These are phyloP conservation scores for Pholiota conissans DNA, from an alignment of 768 basidiomycete genomes.

Conservation along the genomic window DNA sequence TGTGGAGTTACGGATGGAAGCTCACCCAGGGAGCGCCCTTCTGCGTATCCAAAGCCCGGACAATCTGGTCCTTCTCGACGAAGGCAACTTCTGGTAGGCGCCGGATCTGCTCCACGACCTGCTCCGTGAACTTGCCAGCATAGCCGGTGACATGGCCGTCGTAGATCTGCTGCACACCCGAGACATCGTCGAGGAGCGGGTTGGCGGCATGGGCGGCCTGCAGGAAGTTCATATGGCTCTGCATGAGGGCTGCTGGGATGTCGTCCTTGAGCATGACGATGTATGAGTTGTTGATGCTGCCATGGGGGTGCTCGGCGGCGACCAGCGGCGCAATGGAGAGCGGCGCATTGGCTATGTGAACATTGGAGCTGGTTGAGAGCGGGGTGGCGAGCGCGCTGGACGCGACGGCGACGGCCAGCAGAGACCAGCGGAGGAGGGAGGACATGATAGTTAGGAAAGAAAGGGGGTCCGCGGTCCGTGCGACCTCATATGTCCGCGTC, in stretches of 20 bases:
- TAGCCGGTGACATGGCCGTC: constrained; percentile 75
- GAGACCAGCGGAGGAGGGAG: constrained; percentile 39
- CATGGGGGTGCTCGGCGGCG: constrained; percentile 62
- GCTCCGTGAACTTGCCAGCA: constrained; percentile 72
- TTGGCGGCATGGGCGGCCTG: constrained; percentile 58
- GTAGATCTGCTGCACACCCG: constrained; percentile 76
- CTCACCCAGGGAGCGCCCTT: constrained; percentile 84
- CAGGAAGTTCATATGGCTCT: constrained; percentile 81
- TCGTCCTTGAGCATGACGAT: constrained; percentile 87
- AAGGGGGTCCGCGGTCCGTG: constrained; percentile 10
- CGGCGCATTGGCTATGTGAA: constrained; percentile 37
- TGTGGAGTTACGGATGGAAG: constrained; percentile 7
- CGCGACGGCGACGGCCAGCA: constrained; percentile 41
- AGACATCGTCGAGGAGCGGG: constrained; percentile 46
- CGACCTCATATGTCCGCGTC: constrained; percentile 24
- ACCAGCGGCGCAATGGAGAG: constrained; percentile 62
- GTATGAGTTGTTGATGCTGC: constrained; percentile 87
- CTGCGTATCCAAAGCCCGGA: constrained; percentile 74
- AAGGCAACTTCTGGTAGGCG: constrained; percentile 87
- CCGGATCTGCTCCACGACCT: constrained; percentile 75
- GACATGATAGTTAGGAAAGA: constrained; percentile 42
- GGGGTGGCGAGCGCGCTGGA: constrained; percentile 41
- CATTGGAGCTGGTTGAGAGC: constrained; percentile 46
- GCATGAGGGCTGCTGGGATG: constrained; percentile 51
- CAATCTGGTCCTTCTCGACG: constrained; percentile 92